Conservation (phyloP, 345 rosid species). For the Hibiscus trionum region DNA sequence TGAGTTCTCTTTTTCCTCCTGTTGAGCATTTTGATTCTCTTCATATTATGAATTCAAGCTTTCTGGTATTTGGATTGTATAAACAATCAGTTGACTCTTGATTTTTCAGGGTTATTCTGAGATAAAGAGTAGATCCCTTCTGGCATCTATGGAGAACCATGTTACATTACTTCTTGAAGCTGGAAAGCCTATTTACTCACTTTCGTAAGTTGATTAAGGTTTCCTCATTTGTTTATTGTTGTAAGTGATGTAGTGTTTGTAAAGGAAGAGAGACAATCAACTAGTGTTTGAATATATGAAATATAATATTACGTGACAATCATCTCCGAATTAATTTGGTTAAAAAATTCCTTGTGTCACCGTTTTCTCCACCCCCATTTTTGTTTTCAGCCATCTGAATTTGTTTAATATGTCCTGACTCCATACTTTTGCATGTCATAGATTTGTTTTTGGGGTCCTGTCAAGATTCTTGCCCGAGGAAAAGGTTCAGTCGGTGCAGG, state of each 20-base stretch:
- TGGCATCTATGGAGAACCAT: conserved; percentile 84
- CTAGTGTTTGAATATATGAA: neutral
- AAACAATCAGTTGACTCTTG: neutral
- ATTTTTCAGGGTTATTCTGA: conserved; percentile 78
- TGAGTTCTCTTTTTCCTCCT: conserved; percentile 23
- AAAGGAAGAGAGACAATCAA: neutral
- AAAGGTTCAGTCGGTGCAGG: conserved; percentile 75
- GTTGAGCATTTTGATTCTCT: neutral
- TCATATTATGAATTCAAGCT: neutral
- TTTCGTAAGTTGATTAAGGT: conserved; percentile 50
- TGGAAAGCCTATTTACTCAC: conserved; percentile 59
- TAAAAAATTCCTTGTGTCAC: neutral
- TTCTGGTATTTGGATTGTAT: neutral
- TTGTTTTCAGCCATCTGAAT: neutral
- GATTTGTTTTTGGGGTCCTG: conserved; percentile 56
- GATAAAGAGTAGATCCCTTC: conserved; percentile 79
- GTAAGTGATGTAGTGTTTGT: neutral
- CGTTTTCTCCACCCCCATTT: neutral
- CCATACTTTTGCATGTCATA: conserved; percentile 14
- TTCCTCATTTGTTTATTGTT: neutral
- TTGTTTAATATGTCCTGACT: neutral
- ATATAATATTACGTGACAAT: neutral
- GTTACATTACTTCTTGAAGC: conserved; percentile 70
- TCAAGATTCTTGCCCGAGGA: conserved; percentile 87
- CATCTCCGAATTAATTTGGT: neutral